These are phyloP conservation scores for Trichoderma sp. DNA, from an alignment of 2,329 filamentous ascomycete species.

Conservation along the genomic window DNA sequence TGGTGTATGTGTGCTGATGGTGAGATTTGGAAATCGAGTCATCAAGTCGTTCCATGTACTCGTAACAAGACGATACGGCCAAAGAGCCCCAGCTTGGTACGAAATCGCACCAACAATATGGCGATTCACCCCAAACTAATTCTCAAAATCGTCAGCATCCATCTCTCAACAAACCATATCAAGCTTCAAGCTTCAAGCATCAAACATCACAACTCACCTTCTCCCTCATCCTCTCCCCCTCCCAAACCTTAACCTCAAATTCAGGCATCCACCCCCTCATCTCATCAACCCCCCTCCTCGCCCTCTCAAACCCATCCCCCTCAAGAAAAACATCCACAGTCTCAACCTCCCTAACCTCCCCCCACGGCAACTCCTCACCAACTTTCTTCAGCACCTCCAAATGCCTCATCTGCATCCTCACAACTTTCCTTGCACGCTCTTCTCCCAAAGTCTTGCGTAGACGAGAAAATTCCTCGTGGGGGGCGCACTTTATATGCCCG, in stretches of 20 bases:
- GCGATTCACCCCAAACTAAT: constrained; percentile 36
- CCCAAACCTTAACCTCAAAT: constrained; percentile 35
- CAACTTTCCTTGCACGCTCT: constrained; percentile 38
- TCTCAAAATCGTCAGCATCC: not conserved
- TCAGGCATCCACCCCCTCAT: constrained; percentile 41
- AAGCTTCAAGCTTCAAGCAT: not conserved
- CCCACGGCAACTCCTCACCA: constrained; percentile 34
- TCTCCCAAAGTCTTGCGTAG: constrained; percentile 32
- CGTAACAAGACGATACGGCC: constrained; percentile 50
- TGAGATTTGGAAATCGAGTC: constrained; percentile 32
- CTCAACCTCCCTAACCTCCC: constrained; percentile 45
- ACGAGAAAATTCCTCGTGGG: constrained; percentile 41
- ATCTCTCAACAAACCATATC: not conserved
- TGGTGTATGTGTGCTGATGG: constrained; percentile 40
- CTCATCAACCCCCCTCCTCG: constrained; percentile 33
- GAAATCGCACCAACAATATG: constrained; percentile 42
- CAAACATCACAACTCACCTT: constrained; percentile 24
- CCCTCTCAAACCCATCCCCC: constrained; percentile 33
- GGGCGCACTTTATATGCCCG: constrained; percentile 47
- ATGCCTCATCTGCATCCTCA: constrained; percentile 45
- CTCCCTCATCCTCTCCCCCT: constrained; percentile 33
- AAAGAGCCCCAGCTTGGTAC: constrained; percentile 48
- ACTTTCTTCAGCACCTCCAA: constrained; percentile 39
- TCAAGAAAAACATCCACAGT: constrained; percentile 47
- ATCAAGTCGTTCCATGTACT: constrained; percentile 44